phyloP scores from a whole-genome alignment of 2,329 filamentous ascomycete species.

The Hypoxylon rubiginosum region DNA sequence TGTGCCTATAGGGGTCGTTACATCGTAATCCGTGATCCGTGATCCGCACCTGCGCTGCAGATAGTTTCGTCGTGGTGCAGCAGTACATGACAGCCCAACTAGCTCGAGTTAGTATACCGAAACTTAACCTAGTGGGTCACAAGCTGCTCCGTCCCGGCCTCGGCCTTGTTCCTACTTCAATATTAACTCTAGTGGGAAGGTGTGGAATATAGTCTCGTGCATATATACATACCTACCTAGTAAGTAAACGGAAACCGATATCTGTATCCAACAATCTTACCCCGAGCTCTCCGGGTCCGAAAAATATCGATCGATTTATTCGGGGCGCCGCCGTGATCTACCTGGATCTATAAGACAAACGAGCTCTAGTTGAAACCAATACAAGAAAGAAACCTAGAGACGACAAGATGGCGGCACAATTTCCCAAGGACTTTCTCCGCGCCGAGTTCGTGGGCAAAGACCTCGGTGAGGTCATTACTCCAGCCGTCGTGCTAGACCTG shows the following conservation, averaged over 20 bases:
- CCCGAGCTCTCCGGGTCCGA: background rate
- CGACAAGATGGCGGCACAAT: constrained; percentile 40
- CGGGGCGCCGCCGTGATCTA: background rate
- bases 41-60: constrained; percentile 22
- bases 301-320: background rate
- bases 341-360: background rate
- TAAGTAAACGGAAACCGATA: background rate
- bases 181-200: background rate
- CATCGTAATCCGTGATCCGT: constrained; percentile 28
- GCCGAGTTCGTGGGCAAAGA: constrained; percentile 69
- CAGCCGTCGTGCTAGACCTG: constrained; percentile 76
- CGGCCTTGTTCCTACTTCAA: constrained; percentile 12
- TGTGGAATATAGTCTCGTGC: background rate
- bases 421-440: constrained; percentile 54
- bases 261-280: background rate
- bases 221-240: background rate
- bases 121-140: constrained; percentile 34
- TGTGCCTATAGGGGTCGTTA: constrained; percentile 27
- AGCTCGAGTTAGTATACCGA: constrained; percentile 36
- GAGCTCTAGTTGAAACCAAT: constrained; percentile 3
- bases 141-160: constrained; percentile 26
- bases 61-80: constrained; percentile 15
- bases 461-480: constrained; percentile 72
- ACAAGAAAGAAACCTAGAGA: background rate
- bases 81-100: constrained; percentile 39